Percentiles rank a stretch among this genome's conserved stretches.
Conservation (phyloP, 2,329 filamentous ascomycete species). For the Colletotrichum sp. region DNA sequence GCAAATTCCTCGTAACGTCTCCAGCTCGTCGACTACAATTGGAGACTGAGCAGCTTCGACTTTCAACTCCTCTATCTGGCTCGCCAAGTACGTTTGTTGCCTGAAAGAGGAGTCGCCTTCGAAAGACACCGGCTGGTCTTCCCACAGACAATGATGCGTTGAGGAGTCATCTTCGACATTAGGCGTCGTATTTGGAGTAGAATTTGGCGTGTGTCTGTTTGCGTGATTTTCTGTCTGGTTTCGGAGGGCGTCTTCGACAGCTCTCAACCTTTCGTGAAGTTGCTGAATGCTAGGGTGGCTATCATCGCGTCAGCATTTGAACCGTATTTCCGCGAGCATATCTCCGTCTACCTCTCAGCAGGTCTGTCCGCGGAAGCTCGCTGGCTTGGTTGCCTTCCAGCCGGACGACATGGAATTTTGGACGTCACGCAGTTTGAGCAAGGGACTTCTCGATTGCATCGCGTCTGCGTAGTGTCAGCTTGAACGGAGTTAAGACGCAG, state of each 20-base stretch:
- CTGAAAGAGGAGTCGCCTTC: slow-evolving; percentile 21
- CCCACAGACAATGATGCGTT: neutral
- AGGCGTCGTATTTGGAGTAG: neutral
- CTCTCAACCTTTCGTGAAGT: slow-evolving; percentile 15
- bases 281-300: neutral
- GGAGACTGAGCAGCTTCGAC: neutral
- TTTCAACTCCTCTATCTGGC: slow-evolving; percentile 13
- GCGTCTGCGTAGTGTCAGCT: slow-evolving; percentile 5
- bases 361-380: neutral
- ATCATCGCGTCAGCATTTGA: neutral
- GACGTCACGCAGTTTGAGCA: slow-evolving; percentile 27
- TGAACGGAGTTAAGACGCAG: neutral
- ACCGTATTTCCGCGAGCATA: neutral
- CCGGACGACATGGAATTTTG: slow-evolving; percentile 22
- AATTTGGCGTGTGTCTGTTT: neutral
- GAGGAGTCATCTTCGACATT: neutral
- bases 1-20: neutral
- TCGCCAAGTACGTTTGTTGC: slow-evolving; percentile 16
- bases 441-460: slow-evolving; percentile 24
- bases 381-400: neutral
- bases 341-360: neutral
- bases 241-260: slow-evolving; percentile 15
- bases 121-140: neutral
- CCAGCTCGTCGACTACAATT: slow-evolving; percentile 11
- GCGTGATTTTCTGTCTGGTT: neutral